These are phyloP conservation scores for Boletellus ananiceps DNA, from an alignment of 768 basidiomycete genomes.

Conservation along the genomic window DNA sequence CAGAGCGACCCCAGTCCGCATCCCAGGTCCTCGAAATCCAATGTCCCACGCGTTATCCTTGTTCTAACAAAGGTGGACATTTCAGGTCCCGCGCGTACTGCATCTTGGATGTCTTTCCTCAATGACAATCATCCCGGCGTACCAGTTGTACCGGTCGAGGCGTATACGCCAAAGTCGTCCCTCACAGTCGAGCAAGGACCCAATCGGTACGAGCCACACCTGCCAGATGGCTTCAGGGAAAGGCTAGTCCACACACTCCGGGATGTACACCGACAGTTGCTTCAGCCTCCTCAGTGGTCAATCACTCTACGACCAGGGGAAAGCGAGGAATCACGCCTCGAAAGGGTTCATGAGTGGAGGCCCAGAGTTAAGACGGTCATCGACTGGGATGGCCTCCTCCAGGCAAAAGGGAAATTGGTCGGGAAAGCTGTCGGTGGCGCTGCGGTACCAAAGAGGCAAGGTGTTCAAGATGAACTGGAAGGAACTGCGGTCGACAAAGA, in stretches of 20 bases:
- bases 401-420: constrained; percentile 40
- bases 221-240: constrained; percentile 62
- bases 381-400: constrained; percentile 67
- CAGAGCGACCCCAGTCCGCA: constrained; percentile 8
- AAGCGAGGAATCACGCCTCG: constrained; percentile 42
- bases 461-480: neutral
- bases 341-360: constrained; percentile 56
- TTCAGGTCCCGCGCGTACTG: constrained; percentile 57
- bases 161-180: constrained; percentile 55
- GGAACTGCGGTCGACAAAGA: constrained; percentile 23
- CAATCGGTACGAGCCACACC: constrained; percentile 54
- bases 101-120: constrained; percentile 64
- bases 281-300: constrained; percentile 62
- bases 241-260: constrained; percentile 62
- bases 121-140: constrained; percentile 46
- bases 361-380: constrained; percentile 60
- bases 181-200: constrained; percentile 37
- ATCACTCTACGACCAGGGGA: constrained; percentile 32
- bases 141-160: constrained; percentile 70
- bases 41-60: constrained; percentile 44
- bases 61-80: constrained; percentile 90
- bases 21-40: constrained; percentile 32
- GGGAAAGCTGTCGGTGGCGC: constrained; percentile 44
- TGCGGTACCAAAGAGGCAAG: constrained; percentile 30
- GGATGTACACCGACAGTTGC: constrained; percentile 60